phyloP scores from a whole-genome alignment of 2,329 filamentous ascomycete genomes.

The Endoconidiophora polonica region DNA sequence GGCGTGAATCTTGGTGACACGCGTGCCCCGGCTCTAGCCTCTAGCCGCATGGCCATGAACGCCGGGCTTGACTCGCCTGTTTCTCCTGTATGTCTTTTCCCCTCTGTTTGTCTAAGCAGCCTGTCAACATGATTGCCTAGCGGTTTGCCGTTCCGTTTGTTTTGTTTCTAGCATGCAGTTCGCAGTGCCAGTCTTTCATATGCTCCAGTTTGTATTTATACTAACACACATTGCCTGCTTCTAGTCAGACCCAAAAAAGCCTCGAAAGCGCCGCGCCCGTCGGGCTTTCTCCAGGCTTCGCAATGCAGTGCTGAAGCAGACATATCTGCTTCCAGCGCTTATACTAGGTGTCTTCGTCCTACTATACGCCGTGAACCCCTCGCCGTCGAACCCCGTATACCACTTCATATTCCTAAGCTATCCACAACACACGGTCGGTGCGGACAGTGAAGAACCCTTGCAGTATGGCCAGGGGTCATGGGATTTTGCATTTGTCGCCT shows the following conservation, averaged over 20 bases:
- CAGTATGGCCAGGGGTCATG: slow-evolving; percentile 82
- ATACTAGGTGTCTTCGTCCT: slow-evolving; percentile 46
- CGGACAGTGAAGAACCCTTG: slow-evolving; percentile 12
- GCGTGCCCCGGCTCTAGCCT: slow-evolving; percentile 36
- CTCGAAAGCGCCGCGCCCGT: slow-evolving; percentile 38
- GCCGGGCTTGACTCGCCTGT: slow-evolving; percentile 12
- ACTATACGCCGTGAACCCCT: slow-evolving; percentile 60
- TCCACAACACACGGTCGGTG: slow-evolving; percentile 32
- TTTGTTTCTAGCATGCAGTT: not conserved
- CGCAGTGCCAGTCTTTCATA: too few species aligned
- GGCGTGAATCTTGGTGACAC: slow-evolving; percentile 39
- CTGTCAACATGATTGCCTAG: not conserved
- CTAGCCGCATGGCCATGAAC: slow-evolving; percentile 31
- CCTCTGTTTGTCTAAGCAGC: too few species aligned
- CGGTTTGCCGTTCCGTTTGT: not conserved
- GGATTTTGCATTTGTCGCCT: slow-evolving; percentile 73
- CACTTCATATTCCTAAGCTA: slow-evolving; percentile 85
- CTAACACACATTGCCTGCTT: slow-evolving; percentile 7
- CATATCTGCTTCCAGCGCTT: slow-evolving; percentile 49
- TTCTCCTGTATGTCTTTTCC: slow-evolving; percentile 7
- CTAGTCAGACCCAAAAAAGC: slow-evolving; percentile 17
- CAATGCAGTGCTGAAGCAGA: slow-evolving; percentile 43
- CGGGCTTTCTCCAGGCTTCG: slow-evolving; percentile 30
- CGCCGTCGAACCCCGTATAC: slow-evolving; percentile 60
- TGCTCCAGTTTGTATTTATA: too few species aligned